These are phyloP conservation scores for Scorias spongiosa DNA, from an alignment of 2,329 filamentous ascomycete genomes.

Conservation along the genomic window DNA sequence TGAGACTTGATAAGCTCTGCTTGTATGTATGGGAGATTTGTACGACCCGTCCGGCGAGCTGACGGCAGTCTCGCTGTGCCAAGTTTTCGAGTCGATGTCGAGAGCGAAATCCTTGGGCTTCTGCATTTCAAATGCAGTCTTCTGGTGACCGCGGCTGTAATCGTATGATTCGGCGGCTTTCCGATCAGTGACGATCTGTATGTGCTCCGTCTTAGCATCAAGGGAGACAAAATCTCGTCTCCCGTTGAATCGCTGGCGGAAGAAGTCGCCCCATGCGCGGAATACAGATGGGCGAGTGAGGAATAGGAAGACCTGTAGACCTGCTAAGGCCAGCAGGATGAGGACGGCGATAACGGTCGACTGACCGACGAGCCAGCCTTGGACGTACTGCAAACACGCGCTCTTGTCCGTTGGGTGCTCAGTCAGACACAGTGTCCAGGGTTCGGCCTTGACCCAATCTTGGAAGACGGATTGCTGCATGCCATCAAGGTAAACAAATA, in stretches of 20 bases:
- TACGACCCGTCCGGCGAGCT: slow-evolving; percentile 10
- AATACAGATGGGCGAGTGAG: slow-evolving; percentile 77
- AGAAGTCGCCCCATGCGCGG: slow-evolving; percentile 61
- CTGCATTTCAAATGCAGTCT: slow-evolving; percentile 21
- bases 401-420: slow-evolving; percentile 43
- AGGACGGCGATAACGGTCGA: slow-evolving; percentile 67
- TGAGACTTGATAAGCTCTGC: slow-evolving; percentile 3
- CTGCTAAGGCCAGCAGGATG: slow-evolving; percentile 64
- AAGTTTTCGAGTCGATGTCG: slow-evolving; percentile 4
- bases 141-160: slow-evolving; percentile 14
- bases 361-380: slow-evolving; percentile 53
- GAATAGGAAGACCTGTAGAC: slow-evolving; percentile 70
- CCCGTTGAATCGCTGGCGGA: slow-evolving; percentile 31
- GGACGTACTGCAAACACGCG: slow-evolving; percentile 47
- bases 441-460: slow-evolving; percentile 38
- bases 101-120: slow-evolving; percentile 6
- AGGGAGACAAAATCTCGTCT: slow-evolving; percentile 78
- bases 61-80: slow-evolving; percentile 14
- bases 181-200: slow-evolving; percentile 11
- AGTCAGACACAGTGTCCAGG: slow-evolving; percentile 63
- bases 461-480: slow-evolving; percentile 43
- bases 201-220: slow-evolving; percentile 40
- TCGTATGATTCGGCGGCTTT: slow-evolving; percentile 5
- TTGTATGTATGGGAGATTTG: slow-evolving; percentile 6
- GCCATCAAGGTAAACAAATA: slow-evolving; percentile 80